Base-by-base conservation (phyloP, 2,329 filamentous ascomycete genomes). In the Trichocomaceae sp. region DNA sequence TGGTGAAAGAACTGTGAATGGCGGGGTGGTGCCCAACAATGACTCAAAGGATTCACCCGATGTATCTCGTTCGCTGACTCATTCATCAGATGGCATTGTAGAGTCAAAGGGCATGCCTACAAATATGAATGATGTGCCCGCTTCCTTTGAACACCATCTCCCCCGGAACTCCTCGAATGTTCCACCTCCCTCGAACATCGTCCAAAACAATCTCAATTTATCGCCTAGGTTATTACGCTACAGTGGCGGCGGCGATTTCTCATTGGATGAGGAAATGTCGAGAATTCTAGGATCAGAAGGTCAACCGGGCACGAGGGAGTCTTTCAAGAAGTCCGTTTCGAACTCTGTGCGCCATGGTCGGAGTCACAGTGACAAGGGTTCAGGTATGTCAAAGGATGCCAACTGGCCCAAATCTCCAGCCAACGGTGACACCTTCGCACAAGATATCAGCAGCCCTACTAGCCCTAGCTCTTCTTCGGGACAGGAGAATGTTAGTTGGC, bases 201-300 rank as follows among this genome's bases (percentile, higher is more conserved):
- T 26, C 35, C 66, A 68, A 50, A 39, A 62, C 58, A 64, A 79
- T 69, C 57, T 75, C 60, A 81, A 82, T 61, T 70, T 72, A 39
- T 88, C 86, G 9, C 84, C 86, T 9, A 84, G 84, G 63, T 75
- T 89, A 59, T 83, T 86, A 60, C 80, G 85, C 64, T 88, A 82
- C 58, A 95, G 87, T 70, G 80, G 82, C 44, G 89, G 88, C 51
- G 89, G 85, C 53, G 90, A 95, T 61, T 93, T 96, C 66, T 93
- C 87, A 57, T 84, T 96, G 85, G 92, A 97, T 61, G 91, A 96
- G 70, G 93, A 97, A 67, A 90, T 96, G 83, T 87, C 88, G 52
- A 86, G 91, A 55, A 92, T 96, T 56, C 78, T 96, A 57, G 87
- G 84, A 41, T 85, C 83, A 19, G 89, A 92, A 57, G 88, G 90